Evolutionary conservation across 768 basidiomycete species (phyloP).

Genomic region (Mycena floridula): DNA sequence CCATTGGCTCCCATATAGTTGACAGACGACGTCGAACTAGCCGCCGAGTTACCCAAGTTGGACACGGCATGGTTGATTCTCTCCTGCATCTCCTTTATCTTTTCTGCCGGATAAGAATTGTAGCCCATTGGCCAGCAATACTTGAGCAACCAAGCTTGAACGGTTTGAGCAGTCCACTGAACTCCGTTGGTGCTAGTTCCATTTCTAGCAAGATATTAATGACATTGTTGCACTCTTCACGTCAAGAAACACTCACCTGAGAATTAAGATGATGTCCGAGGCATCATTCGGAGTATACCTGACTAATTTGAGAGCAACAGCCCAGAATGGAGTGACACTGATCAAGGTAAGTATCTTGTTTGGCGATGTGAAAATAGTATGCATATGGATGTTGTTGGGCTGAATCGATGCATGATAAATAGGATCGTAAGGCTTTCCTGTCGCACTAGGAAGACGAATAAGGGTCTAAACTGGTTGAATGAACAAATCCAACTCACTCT

Average conservation of each 20-base stretch:
- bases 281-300: slow-evolving; percentile 60
- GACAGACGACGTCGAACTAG: not conserved
- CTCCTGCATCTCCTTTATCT: slow-evolving; percentile 37
- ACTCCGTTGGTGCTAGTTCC: slow-evolving; percentile 46
- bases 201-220: slow-evolving; percentile 37
- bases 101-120: slow-evolving; percentile 34
- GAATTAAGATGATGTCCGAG: slow-evolving; percentile 58
- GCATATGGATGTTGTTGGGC: slow-evolving; percentile 42
- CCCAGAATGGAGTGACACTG: slow-evolving; percentile 68
- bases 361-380: slow-evolving; percentile 50
- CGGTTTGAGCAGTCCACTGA: slow-evolving; percentile 45
- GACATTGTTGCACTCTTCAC: not conserved
- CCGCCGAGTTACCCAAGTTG: not conserved
- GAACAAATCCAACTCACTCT: slow-evolving; percentile 38
- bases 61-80: slow-evolving; percentile 51
- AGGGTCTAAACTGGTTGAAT: not conserved
- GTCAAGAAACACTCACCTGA: slow-evolving; percentile 39
- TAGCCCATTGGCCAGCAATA: slow-evolving; percentile 67
- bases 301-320: slow-evolving; percentile 66
- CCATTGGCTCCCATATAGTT: not conserved
- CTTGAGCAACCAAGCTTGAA: slow-evolving; percentile 53
- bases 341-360: slow-evolving; percentile 47
- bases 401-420: slow-evolving; percentile 49
- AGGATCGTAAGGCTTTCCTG: slow-evolving; percentile 43
- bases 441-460: not conserved